Evolutionary conservation across 2,329 filamentous ascomycete genomes (phyloP).

Genomic region (Nakataea oryzae): DNA sequence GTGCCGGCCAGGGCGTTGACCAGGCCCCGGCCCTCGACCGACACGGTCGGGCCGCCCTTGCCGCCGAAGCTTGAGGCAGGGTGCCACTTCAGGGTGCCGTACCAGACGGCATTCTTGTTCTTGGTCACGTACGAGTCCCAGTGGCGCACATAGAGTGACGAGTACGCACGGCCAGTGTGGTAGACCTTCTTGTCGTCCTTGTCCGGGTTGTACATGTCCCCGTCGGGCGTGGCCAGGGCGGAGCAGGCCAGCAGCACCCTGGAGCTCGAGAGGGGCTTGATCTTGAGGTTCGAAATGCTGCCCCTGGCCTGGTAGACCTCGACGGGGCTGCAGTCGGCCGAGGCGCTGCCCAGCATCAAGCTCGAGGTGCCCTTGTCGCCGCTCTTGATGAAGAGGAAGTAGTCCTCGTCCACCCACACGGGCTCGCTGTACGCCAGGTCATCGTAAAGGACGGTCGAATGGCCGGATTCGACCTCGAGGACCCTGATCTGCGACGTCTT

Average conservation of each 20-base stretch:
- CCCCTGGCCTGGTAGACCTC: conserved; percentile 39
- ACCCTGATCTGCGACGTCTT: conserved; percentile 58
- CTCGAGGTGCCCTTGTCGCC: conserved; percentile 35
- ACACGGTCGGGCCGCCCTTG: conserved; percentile 25
- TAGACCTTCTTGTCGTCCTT: conserved; percentile 40
- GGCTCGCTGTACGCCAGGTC: conserved; percentile 58
- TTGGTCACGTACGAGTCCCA: conserved; percentile 70
- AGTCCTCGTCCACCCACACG: conserved; percentile 63
- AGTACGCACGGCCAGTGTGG: conserved; percentile 58
- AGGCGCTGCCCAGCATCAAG: conserved; percentile 29
- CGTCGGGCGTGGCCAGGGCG: conserved; percentile 57
- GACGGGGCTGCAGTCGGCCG: conserved; percentile 27
- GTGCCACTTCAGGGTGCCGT: conserved; percentile 44
- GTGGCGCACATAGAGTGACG: conserved; percentile 66
- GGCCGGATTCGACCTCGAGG: conserved; percentile 57
- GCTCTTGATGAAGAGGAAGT: conserved; percentile 44
- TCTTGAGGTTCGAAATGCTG: conserved; percentile 47
- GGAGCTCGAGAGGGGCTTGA: conserved; percentile 33
- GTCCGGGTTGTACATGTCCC: conserved; percentile 57
- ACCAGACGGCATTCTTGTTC: conserved; percentile 64
- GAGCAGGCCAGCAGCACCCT: conserved; percentile 47
- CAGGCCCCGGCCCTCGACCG: conserved; percentile 28
- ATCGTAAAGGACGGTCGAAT: conserved; percentile 55
- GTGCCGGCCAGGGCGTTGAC: conserved; percentile 55
- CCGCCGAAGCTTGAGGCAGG: conserved; percentile 17